Base-by-base conservation (phyloP, 768 basidiomycete genomes). In the Termitomyces eurrhizus region DNA sequence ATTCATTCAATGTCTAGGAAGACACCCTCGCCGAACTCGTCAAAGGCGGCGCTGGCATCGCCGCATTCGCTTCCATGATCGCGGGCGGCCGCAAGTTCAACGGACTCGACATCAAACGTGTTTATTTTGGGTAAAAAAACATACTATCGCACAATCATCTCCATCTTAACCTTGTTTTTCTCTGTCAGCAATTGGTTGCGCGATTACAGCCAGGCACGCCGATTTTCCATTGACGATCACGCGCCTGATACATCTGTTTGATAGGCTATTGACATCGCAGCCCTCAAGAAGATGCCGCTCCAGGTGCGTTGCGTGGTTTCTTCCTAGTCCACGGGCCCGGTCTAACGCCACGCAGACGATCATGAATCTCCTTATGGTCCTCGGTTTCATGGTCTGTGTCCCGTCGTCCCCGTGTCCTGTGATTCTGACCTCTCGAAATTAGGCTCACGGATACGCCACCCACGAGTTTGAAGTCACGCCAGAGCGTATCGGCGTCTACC, bases 321-420 rank as follows among this genome's bases (percentile, higher is more conserved):
- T 29, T 24, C 46, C 16, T 29, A 29, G 29, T 29, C 29, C 4
- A 29, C 29, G 29, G 29, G 42, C n/a, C 8, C 51, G n/a, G 24
- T 37, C 56, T 41, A 52, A 42, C 49, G 61, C 60, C 54, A 49
- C n/a, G 45, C n/a, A 93, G 85, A 93, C 90, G 0, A 94, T 96
- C 69, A 74, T 96, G 71, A 95, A 94, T 69, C 73, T 95, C 32
- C 84, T 86, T 75, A 94, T 95, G 88, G 91, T 83, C 18, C 88
- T 96, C 52, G 95, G 95, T 8, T 98, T 98, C 75, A 73, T 95
- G 74, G 92, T 89, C 62, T 61, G 77, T 68, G 26, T 50, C 44
- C 21, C 50, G 16, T 45, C 18, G 4, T 36, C 12, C 6, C 7
- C n/a, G 16, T 35, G 41, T 33, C 32, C 18, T n/a, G 21, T 52